phyloP scores from a whole-genome alignment of 2,329 filamentous ascomycete genomes.

The Chrysoporthe deuterocubensis region DNA sequence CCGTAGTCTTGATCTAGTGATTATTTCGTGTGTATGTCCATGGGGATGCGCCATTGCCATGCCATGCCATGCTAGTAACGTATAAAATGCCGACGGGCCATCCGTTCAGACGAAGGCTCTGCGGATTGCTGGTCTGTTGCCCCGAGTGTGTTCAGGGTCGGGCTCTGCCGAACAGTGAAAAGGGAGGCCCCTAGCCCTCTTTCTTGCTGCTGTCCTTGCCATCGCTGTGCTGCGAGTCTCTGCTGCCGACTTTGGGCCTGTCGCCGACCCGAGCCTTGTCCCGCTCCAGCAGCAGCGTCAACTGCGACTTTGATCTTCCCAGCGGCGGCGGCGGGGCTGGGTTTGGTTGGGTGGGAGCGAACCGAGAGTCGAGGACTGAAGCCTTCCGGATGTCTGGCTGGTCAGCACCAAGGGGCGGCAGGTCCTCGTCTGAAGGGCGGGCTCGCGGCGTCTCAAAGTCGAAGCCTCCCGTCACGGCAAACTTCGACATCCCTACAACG shows the following conservation, averaged over 20 bases:
- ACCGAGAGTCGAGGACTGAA: conserved; percentile 41
- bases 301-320: conserved; percentile 63
- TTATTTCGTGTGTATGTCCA: background rate
- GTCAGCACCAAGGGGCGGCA: conserved; percentile 28
- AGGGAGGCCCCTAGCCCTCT: conserved; percentile 1
- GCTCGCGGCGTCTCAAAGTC: conserved; percentile 34
- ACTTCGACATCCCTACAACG: conserved; percentile 32
- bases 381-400: conserved; percentile 36
- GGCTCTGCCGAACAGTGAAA: background rate
- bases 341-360: conserved; percentile 56
- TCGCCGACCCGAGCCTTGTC: conserved; percentile 47
- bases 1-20: background rate
- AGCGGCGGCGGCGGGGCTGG: conserved; percentile 51
- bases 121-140: background rate
- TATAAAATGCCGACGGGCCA: background rate
- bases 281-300: conserved; percentile 60
- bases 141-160: background rate
- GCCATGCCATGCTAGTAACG: conserved; percentile 2
- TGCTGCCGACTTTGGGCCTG: conserved; percentile 17
- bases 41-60: background rate
- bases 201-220: conserved; percentile 8
- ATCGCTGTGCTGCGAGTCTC: conserved; percentile 10
- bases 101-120: background rate
- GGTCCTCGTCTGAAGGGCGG: conserved; percentile 19
- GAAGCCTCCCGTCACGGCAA: conserved; percentile 33